Base-by-base conservation (phyloP, 306 rosid genomes). In the Acmispon strigosus region DNA sequence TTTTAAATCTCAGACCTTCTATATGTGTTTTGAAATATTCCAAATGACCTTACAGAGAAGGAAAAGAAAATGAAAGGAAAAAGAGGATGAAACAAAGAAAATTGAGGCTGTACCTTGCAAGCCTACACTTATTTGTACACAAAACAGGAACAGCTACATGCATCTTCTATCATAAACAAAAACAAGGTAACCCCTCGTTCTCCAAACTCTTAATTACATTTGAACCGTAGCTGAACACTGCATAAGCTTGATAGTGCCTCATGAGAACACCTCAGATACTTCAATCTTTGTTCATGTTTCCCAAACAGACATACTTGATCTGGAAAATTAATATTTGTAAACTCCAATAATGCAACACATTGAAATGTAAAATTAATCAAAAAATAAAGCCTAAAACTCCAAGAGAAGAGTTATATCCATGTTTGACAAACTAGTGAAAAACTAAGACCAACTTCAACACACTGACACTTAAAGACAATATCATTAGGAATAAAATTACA, bases 281-380 rank as follows among this genome's bases (percentile, higher is more conserved):
- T 88, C 86, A 90, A 12, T 72, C 79, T 61, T 82, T 72, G 80
- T 69, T 81, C 94, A 94, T 86, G 81, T 87, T 89, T 77, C 99
- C 97, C 87, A 94, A 18, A 88, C 99, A 94, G 6, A 94, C 83
- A 50, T 94, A 94, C 65, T 94, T 91, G 27, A 91, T 69, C 97
- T 94, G 90, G 70, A 80, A 76, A 29, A 19, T 57, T 47, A 55
- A 18, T 0, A 45, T 51, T 58, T 5, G 64, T 36, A 48, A 50
- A 59, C n/a, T 27, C 32, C 58, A 39, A 64, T 34, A 18, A 24
- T 34, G 37, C 49, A 15, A 72, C 5, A 75, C 39, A 59, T 24
- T 56, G 47, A 18, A 39, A 22, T 50, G 18, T 15, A 37, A 3
- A 72, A 10, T 47, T 37, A n/a, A 44, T 34, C 57, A 19, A 34